These are phyloP conservation scores for Trichoderma atrobrunneum DNA, from an alignment of 2,329 filamentous ascomycete species.

Conservation along the genomic window DNA sequence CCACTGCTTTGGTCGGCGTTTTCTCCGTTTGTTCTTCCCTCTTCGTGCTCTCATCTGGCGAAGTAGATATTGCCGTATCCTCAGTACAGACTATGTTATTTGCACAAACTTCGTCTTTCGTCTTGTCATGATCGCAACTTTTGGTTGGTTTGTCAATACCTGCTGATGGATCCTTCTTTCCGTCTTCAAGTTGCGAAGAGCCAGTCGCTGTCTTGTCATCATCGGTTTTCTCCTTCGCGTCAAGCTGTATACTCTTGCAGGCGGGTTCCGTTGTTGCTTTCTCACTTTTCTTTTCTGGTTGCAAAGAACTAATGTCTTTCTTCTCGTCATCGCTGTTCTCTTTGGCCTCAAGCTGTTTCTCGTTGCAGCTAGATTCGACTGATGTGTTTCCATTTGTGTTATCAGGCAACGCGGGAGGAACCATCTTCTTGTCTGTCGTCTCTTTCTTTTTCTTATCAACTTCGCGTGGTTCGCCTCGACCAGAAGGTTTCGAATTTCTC, in stretches of 20 bases:
- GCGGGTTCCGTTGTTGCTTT: no score
- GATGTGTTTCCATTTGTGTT: neutral
- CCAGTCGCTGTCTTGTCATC: neutral
- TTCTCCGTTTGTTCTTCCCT: neutral
- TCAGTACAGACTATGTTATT: neutral
- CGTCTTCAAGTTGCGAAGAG: neutral
- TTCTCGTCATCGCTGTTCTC: neutral
- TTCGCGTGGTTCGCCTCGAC: neutral
- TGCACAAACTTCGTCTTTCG: neutral
- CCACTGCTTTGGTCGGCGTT: neutral
- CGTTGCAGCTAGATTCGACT: fast-evolving
- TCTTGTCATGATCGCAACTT: neutral
- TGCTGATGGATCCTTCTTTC: no score
- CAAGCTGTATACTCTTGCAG: no score
- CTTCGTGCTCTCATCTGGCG: neutral
- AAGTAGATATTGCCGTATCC: neutral
- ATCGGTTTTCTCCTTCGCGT: neutral
- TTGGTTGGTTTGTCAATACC: no score
- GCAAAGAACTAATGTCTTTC: neutral
- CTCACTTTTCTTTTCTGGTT: neutral
- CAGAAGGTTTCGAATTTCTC: neutral
- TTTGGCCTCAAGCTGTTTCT: neutral
- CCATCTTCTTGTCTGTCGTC: fast-evolving
- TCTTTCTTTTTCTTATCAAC: neutral
- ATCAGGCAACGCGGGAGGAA: neutral